Evolutionary conservation across 768 basidiomycete genomes (phyloP).

Genomic region (Cystobasidium ongulense): DNA sequence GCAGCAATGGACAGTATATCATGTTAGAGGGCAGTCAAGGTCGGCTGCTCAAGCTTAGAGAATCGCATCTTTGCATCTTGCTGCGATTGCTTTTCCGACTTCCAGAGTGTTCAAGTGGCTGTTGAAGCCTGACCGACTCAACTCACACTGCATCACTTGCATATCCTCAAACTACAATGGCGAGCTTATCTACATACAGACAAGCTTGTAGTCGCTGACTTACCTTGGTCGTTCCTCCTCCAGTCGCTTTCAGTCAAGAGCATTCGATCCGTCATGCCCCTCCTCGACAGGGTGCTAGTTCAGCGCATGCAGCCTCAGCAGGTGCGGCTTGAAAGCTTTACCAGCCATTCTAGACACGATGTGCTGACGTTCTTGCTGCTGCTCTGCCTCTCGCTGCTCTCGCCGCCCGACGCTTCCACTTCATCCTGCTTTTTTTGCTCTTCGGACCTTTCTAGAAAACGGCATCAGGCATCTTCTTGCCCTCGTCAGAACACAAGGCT

Average conservation of each 20-base stretch:
- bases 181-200: no score
- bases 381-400: neutral
- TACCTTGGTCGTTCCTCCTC: neutral
- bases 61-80: no score
- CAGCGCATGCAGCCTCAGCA: constrained; percentile 74
- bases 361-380: neutral
- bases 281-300: constrained; percentile 92
- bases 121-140: no score
- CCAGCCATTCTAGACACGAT: constrained; percentile 59
- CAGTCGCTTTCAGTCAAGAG: constrained; percentile 28
- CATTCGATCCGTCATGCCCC: constrained; percentile 59
- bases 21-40: no score
- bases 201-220: no score
- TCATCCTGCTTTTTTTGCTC: neutral
- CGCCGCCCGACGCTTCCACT: neutral
- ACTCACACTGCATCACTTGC: no score
- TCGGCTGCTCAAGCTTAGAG: no score
- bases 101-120: no score
- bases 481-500: constrained; percentile 73
- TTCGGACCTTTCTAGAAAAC: constrained; percentile 64
- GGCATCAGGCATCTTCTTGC: constrained; percentile 89
- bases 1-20: no score
- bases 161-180: no score
- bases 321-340: neutral
- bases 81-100: no score